These are phyloP conservation scores for Trapa incisa DNA, from an alignment of 345 rosid genomes.

Conservation along the genomic window DNA sequence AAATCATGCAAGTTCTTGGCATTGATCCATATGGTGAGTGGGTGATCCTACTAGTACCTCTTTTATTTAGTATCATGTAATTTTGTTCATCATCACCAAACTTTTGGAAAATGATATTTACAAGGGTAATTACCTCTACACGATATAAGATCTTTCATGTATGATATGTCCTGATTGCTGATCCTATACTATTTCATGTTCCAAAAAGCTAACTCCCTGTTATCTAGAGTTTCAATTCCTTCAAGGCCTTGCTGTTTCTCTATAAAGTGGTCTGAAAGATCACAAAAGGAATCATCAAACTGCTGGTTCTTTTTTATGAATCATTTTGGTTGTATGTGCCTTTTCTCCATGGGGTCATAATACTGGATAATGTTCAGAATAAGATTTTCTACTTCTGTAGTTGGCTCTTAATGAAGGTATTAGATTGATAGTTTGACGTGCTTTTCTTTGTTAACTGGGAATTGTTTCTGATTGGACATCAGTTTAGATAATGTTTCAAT, in stretches of 20 bases:
- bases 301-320: neutral
- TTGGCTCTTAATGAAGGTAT: neutral
- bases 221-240: no score
- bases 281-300: neutral
- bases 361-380: neutral
- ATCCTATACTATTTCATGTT: no score
- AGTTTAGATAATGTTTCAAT: no score
- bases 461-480: neutral
- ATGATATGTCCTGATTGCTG: no score
- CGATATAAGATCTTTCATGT: no score
- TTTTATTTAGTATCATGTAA: neutral
- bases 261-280: no score
- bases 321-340: neutral
- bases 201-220: no score
- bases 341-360: neutral
- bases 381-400: neutral
- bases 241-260: no score
- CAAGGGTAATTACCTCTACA: no score
- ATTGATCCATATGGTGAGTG: conserved; percentile 78
- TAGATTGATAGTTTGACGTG: neutral
- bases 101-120: no score
- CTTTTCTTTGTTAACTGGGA: neutral
- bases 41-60: neutral
- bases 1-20: conserved; percentile 92
- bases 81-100: no score